Evolutionary conservation across 345 rosid species (phyloP).

Genomic region (Odontarrhena argentea): DNA sequence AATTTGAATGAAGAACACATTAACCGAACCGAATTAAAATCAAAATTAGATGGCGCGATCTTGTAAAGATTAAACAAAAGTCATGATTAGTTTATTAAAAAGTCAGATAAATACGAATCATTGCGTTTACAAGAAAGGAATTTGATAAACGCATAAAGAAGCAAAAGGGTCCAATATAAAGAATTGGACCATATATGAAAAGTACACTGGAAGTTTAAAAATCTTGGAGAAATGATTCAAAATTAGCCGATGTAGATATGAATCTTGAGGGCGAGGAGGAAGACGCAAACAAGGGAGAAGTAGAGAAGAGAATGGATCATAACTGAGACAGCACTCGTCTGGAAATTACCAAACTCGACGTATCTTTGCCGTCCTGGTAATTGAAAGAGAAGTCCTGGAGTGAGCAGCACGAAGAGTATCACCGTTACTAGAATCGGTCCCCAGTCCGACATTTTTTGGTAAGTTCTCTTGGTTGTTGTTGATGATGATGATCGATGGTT

Average conservation of each 20-base stretch:
- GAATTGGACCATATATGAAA: not conserved
- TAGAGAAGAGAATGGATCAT: constrained; percentile 63
- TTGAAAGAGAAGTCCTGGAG: constrained; percentile 77
- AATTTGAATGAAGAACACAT: too few relatives aligned
- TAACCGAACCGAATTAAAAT: too few relatives aligned
- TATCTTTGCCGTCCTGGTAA: constrained; percentile 55
- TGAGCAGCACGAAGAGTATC: constrained; percentile 65
- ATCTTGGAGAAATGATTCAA: not conserved
- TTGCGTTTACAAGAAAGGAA: constrained; percentile 22
- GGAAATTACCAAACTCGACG: constrained; percentile 69
- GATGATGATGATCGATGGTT: constrained; percentile 22
- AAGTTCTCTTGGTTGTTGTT: not conserved
- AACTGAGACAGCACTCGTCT: constrained; percentile 65
- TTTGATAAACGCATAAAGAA: constrained; percentile 1
- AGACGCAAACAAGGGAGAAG: constrained; percentile 59
- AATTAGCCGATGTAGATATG: constrained; percentile 54
- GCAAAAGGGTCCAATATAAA: constrained; percentile 30
- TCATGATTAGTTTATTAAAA: not conserved
- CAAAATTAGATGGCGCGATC: too few relatives aligned
- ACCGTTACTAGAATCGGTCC: constrained; percentile 73
- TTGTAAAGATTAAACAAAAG: too few relatives aligned
- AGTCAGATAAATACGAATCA: constrained; percentile 12
- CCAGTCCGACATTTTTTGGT: constrained; percentile 66
- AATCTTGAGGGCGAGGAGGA: constrained; percentile 60
- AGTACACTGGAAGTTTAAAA: not conserved